These are phyloP conservation scores for Isabelozyma heimii DNA, from an alignment of 805 yeast species.

Conservation along the genomic window DNA sequence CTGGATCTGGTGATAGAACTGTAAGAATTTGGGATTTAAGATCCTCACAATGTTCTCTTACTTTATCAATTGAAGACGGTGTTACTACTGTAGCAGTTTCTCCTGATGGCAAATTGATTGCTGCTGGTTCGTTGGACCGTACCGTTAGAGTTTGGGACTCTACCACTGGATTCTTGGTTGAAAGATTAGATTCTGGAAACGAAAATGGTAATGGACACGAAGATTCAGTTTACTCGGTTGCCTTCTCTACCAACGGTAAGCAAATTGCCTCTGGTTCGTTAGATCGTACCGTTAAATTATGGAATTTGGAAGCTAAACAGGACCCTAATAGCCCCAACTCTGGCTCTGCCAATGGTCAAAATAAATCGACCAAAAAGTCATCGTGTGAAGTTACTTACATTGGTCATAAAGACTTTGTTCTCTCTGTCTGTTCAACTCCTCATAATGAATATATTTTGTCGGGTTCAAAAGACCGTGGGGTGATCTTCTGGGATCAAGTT, in stretches of 20 bases:
- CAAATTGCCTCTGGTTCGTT: conserved; percentile 93
- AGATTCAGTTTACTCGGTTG: conserved; percentile 93
- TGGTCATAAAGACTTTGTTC: conserved; percentile 95
- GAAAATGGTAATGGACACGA: conserved; percentile 91
- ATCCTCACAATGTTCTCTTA: conserved; percentile 83
- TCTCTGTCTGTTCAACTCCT: conserved; percentile 91
- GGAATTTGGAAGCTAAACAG: conserved; percentile 75
- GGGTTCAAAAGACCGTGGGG: conserved; percentile 96
- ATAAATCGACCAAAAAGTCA: conserved; percentile 24
- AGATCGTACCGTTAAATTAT: conserved; percentile 92
- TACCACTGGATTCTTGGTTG: conserved; percentile 85
- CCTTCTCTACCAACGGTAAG: conserved; percentile 86
- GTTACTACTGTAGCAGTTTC: conserved; percentile 97
- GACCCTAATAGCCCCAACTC: conserved; percentile 20
- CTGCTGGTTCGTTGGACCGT: conserved; percentile 94
- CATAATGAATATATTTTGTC: conserved; percentile 87
- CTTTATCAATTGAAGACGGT: conserved; percentile 92
- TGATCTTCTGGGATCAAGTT: conserved; percentile 91
- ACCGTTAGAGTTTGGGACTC: conserved; percentile 98
- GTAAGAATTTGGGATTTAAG: conserved; percentile 95
- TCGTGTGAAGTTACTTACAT: conserved; percentile 89
- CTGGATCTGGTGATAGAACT: conserved; percentile 95
- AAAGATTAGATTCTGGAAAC: conserved; percentile 85
- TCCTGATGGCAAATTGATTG: conserved; percentile 90
- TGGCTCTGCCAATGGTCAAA: conserved; percentile 11